Base-by-base conservation (phyloP, 805 yeast species). In the Candida boidinii region DNA sequence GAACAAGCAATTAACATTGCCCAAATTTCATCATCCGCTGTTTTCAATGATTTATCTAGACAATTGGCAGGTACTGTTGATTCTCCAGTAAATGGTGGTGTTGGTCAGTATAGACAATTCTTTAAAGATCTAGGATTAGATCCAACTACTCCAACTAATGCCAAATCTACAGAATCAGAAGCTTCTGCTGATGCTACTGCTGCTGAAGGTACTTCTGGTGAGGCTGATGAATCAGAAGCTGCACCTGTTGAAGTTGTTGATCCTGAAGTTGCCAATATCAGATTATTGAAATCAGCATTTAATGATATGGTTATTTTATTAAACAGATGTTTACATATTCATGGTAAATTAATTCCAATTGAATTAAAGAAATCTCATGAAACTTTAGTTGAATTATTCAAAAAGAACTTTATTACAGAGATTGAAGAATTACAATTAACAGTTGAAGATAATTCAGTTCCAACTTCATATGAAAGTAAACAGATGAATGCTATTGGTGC, bases 51-150 rank as follows among this genome's bases (percentile, higher is more conserved):
- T 48, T 58, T 82, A 39, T 76, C 88, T 5, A 65, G 90, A 54
- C 75, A 74, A 46, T 60, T 79, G 35, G 71, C 85, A 3, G 95
- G 95, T 27, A 83, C 95, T 0, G 88, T 87, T 34, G 94, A 85
- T 51, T 76, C 95, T 0, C 95, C 95, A 3, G 90, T 86, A 5
- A 86, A 86, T 51, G 96, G 96, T 23, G 96, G 96, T 37, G 83
- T 86, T 41, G 83, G 85, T 2, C 86, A 81, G 50, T 86, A 82
- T 56, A 67, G 88, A 35, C 70, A 70, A 2, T 84, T 86, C 51
- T 73, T 82, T 49, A 55, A 53, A 23, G 68, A 65, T 30, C n/a
- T n/a, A n/a, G 56, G 53, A 7, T 58, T 53, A 17, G 52, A 58
- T 33, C 48, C 46, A 4, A 11, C 30, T 46, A 50, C 17, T 45